Evolutionary conservation across 2,329 filamentous ascomycete species (phyloP).

Genomic region (Cadophora sp.): DNA sequence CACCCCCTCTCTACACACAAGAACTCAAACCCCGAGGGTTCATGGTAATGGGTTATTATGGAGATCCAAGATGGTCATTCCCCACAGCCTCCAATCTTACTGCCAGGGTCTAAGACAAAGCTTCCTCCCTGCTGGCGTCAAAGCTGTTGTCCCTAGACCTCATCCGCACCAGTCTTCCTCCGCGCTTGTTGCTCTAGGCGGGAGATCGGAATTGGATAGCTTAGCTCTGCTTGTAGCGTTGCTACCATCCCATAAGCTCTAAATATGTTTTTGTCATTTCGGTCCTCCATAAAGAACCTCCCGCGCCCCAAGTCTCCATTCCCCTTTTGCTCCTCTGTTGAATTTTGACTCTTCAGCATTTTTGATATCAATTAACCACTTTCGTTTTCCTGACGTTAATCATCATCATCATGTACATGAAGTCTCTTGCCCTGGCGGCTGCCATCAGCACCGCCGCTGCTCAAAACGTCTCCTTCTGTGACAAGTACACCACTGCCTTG

Average conservation of each 20-base stretch:
- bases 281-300: not conserved
- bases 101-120: not conserved
- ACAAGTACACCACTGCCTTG: slow-evolving; percentile 28
- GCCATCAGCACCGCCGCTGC: slow-evolving; percentile 8
- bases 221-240: not conserved
- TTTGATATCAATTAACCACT: not conserved
- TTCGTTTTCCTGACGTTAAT: not conserved
- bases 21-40: not conserved
- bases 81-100: not conserved
- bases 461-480: slow-evolving; percentile 27
- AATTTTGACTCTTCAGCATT: not conserved
- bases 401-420: slow-evolving; percentile 1
- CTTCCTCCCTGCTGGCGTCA: not conserved
- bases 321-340: not conserved
- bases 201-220: not conserved
- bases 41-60: not conserved
- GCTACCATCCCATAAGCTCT: not conserved
- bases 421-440: slow-evolving; percentile 5
- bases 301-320: not conserved
- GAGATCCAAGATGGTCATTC: not conserved
- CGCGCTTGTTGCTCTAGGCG: not conserved
- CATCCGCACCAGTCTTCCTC: not conserved
- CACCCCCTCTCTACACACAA: not conserved
- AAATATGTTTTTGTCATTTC: not conserved
- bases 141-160: not conserved